Conservation (phyloP, 108 stramenopile genomes). For the Conticribra guillardii region DNA sequence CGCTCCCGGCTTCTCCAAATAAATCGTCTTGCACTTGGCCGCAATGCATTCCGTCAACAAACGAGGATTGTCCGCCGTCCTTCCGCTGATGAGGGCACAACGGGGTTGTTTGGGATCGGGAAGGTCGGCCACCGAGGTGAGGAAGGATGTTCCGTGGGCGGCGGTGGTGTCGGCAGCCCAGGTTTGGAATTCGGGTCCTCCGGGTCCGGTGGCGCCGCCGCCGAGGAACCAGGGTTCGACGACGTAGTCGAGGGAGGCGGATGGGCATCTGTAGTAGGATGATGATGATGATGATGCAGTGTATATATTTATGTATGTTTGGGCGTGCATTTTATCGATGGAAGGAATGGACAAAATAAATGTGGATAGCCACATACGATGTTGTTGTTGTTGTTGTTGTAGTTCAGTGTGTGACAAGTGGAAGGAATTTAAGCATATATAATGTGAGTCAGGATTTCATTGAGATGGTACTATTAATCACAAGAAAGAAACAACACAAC, state of each 20-base stretch:
- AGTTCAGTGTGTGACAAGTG: too few species aligned
- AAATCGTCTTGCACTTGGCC: slow-evolving; percentile 71
- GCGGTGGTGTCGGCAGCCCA: slow-evolving; percentile 61
- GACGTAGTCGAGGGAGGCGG: slow-evolving; percentile 78
- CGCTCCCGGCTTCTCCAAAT: slow-evolving; percentile 93
- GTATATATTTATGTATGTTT: slow-evolving; percentile 2
- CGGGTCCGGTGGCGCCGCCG: slow-evolving; percentile 65
- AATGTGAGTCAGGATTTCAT: too few species aligned
- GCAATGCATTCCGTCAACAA: slow-evolving; percentile 85
- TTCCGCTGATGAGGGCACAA: slow-evolving; percentile 82
- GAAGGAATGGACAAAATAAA: neutral
- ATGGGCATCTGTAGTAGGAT: slow-evolving; percentile 67
- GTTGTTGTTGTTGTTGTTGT: too few species aligned
- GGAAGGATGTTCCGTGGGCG: slow-evolving; percentile 68
- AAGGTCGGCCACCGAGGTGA: slow-evolving; percentile 61
- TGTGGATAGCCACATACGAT: too few species aligned
- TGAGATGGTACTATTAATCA: too few species aligned
- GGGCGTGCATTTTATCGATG: neutral
- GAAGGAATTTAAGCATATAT: too few species aligned
- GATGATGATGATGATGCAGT: neutral
- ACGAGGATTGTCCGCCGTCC: slow-evolving; percentile 90
- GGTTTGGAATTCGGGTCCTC: slow-evolving; percentile 75
- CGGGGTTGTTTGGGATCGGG: slow-evolving; percentile 77
- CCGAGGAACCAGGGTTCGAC: slow-evolving; percentile 92
- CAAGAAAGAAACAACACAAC: too few species aligned